Evolutionary conservation across 495 filamentous ascomycete species (phyloP).

Genomic region (Margaritispora aquatica): DNA sequence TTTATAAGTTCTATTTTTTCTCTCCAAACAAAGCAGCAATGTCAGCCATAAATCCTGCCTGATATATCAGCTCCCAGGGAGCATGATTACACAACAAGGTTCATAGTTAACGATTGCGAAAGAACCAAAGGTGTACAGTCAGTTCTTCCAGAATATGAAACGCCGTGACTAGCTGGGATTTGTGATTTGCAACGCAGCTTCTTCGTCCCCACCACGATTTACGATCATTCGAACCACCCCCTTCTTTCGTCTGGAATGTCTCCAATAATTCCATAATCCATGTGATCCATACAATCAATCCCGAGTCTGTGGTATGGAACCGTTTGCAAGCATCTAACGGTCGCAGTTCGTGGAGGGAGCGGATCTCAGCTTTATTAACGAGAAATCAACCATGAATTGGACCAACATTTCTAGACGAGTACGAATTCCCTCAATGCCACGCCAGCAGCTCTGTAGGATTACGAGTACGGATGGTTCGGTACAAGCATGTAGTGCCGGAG

Average conservation of each 20-base stretch:
- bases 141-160: not conserved
- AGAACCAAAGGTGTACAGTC: not conserved
- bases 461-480: not conserved
- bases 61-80: no score
- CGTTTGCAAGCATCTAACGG: not conserved
- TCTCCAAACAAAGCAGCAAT: no score
- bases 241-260: constrained; percentile 1
- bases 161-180: not conserved
- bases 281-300: not conserved
- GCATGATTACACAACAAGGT: not conserved
- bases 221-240: no score
- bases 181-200: not conserved
- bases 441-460: not conserved
- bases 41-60: no score
- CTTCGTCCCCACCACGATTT: not conserved
- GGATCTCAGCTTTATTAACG: not conserved
- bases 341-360: not conserved
- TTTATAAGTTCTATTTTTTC: no score
- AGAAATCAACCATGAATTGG: no score
- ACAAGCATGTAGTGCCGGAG: not conserved
- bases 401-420: no score
- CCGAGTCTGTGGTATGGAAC: constrained; percentile 4
- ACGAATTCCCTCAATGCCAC: not conserved
- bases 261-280: constrained; percentile 2
- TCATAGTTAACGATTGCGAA: not conserved